phyloP scores from a whole-genome alignment of 192 early-diverging fungal species.

The Rhizophagus sp. region DNA sequence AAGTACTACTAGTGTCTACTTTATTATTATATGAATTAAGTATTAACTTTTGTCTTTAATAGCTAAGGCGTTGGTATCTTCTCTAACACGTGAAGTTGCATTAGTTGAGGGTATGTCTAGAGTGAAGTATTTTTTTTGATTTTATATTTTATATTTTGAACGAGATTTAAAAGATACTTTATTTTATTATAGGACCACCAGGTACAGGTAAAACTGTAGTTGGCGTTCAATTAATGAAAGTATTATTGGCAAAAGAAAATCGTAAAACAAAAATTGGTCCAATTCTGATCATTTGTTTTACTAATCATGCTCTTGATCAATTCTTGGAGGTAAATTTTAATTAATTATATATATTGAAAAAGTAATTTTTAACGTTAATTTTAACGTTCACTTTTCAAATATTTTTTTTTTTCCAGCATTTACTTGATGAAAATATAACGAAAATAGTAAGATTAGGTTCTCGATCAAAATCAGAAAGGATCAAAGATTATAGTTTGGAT shows the following conservation, averaged over 20 bases:
- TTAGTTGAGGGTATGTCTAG: slow-evolving; percentile 45
- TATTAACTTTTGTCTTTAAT: no score
- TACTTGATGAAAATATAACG: no score
- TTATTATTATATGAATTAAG: no score
- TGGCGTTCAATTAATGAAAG: slow-evolving; percentile 51
- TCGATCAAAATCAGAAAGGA: slow-evolving; percentile 35
- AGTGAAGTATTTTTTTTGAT: no score
- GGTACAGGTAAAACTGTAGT: slow-evolving; percentile 57
- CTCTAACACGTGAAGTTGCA: slow-evolving; percentile 49
- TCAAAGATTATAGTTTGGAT: slow-evolving; percentile 31
- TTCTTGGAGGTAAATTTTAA: no score
- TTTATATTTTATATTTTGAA: no score
- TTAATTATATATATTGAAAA: no score
- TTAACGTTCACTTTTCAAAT: no score
- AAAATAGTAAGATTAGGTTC: slow-evolving; percentile 52
- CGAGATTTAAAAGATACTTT: no score
- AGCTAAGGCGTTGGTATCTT: slow-evolving; percentile 45
- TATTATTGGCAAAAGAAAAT: slow-evolving; percentile 36
- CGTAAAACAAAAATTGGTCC: slow-evolving; percentile 38
- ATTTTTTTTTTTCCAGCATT: slow-evolving; percentile 2
- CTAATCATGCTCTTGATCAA: slow-evolving; percentile 12
- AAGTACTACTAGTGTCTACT: no score
- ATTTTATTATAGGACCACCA: slow-evolving; percentile 34
- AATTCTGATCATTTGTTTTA: slow-evolving; percentile 55
- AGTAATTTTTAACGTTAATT: no score